A percentile compares a stretch with the other conserved stretches of the same genome.
These are phyloP conservation scores for Trametopsis cervina DNA, from an alignment of 768 basidiomycete genomes.

Conservation along the genomic window DNA sequence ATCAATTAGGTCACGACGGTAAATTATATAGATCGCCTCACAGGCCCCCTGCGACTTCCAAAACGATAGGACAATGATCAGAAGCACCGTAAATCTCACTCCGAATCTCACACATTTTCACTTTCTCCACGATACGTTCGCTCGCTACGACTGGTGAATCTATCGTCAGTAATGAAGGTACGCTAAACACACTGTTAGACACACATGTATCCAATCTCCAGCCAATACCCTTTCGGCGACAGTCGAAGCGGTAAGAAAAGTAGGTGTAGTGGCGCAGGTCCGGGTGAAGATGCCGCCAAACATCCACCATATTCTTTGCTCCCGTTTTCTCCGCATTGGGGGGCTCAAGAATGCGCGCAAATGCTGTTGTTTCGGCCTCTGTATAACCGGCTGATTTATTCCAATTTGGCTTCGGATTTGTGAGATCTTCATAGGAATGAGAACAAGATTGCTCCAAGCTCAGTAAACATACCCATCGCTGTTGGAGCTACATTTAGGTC, in stretches of 20 bases:
- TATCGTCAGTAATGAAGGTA: background rate
- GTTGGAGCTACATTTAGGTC: constrained; percentile 87
- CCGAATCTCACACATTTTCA: constrained; percentile 81
- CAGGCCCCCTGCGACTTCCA: constrained; percentile 56
- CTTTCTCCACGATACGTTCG: constrained; percentile 54
- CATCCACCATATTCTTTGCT: constrained; percentile 51
- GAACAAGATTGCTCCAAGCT: constrained; percentile 1
- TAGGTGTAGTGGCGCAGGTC: constrained; percentile 73
- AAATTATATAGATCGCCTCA: too few relatives aligned
- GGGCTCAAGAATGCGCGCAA: constrained; percentile 58
- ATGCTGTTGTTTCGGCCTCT: constrained; percentile 71
- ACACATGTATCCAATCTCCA: constrained; percentile 88
- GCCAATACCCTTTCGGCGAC: constrained; percentile 71
- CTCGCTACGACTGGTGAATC: constrained; percentile 63
- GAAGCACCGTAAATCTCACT: constrained; percentile 83
- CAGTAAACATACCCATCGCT: constrained; percentile 40
- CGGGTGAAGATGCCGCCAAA: constrained; percentile 74
- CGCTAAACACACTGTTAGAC: constrained; percentile 9
- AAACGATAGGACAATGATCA: constrained; percentile 75
- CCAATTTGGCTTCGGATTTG: constrained; percentile 70
- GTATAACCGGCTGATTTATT: constrained; percentile 87
- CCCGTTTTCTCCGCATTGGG: constrained; percentile 28
- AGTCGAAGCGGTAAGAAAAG: constrained; percentile 79
- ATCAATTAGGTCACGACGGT: too few relatives aligned
- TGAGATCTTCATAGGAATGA: constrained; percentile 42